phyloP scores from a whole-genome alignment of 2,329 filamentous ascomycete genomes.

The Paecilomyces variotii region DNA sequence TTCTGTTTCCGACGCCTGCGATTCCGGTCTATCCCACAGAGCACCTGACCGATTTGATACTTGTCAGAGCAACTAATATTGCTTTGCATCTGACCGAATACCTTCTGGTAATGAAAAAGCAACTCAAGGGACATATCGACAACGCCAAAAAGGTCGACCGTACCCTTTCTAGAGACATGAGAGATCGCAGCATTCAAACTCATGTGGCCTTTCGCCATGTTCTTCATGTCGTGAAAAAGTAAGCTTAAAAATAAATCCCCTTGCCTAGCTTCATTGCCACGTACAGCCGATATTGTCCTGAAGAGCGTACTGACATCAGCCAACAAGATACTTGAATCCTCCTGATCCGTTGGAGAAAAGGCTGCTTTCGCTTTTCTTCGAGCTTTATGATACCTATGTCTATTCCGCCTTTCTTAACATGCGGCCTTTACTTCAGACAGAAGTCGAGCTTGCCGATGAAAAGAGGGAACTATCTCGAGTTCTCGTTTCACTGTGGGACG shows the following conservation, averaged over 20 bases:
- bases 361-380: constrained; percentile 14
- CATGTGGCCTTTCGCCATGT: constrained; percentile 12
- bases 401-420: constrained; percentile 14
- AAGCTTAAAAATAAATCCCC: constrained; percentile 4
- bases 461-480: constrained; percentile 8
- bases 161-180: constrained; percentile 6
- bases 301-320: background rate
- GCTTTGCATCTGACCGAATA: constrained; percentile 9
- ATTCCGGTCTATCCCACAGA: constrained; percentile 4
- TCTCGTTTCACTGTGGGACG: constrained; percentile 12
- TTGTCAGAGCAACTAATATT: constrained; percentile 5
- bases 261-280: background rate
- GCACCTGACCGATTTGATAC: constrained; percentile 6
- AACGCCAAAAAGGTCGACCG: constrained; percentile 3
- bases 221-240: constrained; percentile 12
- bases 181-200: constrained; percentile 1
- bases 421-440: constrained; percentile 8
- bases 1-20: constrained; percentile 11
- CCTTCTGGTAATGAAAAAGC: constrained; percentile 8
- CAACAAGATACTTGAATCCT: constrained; percentile 13
- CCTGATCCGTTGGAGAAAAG: constrained; percentile 12
- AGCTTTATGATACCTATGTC: constrained; percentile 20
- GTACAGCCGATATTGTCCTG: background rate
- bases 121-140: constrained; percentile 7
- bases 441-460: constrained; percentile 4